phyloP scores from a whole-genome alignment of 1,284 basidiomycete species.

The Schizophyllum commune region DNA sequence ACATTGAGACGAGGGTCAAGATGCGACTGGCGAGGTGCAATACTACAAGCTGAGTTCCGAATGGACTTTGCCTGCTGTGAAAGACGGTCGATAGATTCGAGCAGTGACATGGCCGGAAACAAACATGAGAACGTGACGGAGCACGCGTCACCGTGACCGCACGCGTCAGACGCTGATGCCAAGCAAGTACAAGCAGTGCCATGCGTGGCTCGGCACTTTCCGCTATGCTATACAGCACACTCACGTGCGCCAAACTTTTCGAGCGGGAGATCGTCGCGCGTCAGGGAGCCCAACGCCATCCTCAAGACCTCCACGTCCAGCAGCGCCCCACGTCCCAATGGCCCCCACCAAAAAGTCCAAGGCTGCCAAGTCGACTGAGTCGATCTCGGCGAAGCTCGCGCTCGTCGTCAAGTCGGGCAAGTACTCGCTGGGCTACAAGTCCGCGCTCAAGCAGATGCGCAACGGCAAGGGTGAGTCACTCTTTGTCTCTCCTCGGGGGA shows the following conservation, averaged over 20 bases:
- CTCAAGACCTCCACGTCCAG: not conserved
- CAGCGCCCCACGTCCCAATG: slow-evolving; percentile 36
- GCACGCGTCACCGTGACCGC: not conserved
- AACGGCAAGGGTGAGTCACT: slow-evolving; percentile 86
- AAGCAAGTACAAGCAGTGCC: not conserved
- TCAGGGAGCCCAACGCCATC: not conserved
- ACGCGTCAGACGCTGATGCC: not conserved
- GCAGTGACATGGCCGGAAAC: not conserved
- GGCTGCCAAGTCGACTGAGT: slow-evolving; percentile 86
- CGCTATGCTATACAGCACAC: not conserved
- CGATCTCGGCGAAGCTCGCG: slow-evolving; percentile 91
- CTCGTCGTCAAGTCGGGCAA: slow-evolving; percentile 98
- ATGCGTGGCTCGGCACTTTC: not conserved
- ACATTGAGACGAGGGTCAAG: not conserved
- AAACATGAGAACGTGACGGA: not conserved
- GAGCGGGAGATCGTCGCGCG: not conserved
- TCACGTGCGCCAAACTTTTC: not conserved
- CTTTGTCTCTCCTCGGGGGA: slow-evolving; percentile 54
- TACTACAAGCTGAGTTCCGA: not conserved
- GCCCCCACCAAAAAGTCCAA: slow-evolving; percentile 94
- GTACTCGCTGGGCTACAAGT: slow-evolving; percentile 93
- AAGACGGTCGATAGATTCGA: not conserved
- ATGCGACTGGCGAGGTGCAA: not conserved
- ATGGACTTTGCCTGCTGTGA: not conserved
- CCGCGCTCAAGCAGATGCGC: slow-evolving; percentile 97